Evolutionary conservation across 257 asterid species (phyloP), one percentile per base, ranked within the genome.

Genomic region (Fraxinus cuspidata): DNA sequence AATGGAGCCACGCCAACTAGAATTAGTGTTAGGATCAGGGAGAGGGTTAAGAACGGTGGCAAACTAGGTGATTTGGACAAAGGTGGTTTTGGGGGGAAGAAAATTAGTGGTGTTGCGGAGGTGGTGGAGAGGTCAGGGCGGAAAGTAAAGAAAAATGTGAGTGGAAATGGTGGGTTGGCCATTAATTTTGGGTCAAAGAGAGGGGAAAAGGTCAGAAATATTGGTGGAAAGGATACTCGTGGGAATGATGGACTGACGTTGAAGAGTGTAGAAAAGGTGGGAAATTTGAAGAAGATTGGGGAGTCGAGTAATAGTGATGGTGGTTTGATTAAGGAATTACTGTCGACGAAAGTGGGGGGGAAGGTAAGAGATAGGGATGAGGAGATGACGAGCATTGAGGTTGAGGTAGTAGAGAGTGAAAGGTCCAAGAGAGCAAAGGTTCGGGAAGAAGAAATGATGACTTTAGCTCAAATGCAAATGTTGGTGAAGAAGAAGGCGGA

Each of bases 401-500:
- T 47, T 69, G 83, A 74, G 84, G 74, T 58, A 35, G 77, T 67
- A 81, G 80, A 70, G 83, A 82, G 85, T 49, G 70, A 51, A 35
- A 64, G 75, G 69, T n/a, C 71, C 4, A 73, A 74, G 78, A 79
- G 86, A 81, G 75, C 40, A 7, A 83, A 85, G 82, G 82, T 68
- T 73, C 78, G 74, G 75, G 93, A 87, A 65, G 96, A 89, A 74
- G 97, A 92, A 77, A 79, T 49, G 67, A 91, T 92, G 96, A 91
- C 99, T n/a, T 77, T 95, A 86, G 89, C 92, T 29, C 87, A 95
- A 86, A 86, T 95, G 92, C 91, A 86, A 80, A 71, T 81, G 84
- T 79, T 88, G 83, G 91, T 64, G 84, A 89, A 81, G 87, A 91
- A 84, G 77, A 75, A 74, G 79, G 80, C 68, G 11, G 82, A 77